Evolutionary conservation across 192 early-diverging fungal species (phyloP), one percentile per base, ranked within the genome.

Genomic region (Bifiguratus adelaidae): DNA sequence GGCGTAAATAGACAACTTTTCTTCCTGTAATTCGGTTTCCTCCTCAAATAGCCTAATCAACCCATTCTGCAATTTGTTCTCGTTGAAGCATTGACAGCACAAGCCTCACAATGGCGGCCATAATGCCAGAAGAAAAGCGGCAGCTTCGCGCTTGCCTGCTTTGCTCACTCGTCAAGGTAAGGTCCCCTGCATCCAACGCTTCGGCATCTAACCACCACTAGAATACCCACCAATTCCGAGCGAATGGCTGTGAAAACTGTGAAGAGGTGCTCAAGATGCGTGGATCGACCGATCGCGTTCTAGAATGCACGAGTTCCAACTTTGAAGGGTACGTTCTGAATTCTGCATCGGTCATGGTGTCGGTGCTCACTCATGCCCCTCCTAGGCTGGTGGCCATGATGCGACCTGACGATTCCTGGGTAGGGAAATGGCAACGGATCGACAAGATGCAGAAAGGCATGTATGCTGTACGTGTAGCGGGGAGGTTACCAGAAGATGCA

Each of bases 171-270:
- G 66, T 91, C 45, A 88, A 84, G 71, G 77, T 76, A 70, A 30
- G 48, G 25, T 27, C 8, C 7, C 16, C 16, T 5, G 18, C 19
- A 35, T 35, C 40, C 15, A 29, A 30, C 34, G 45, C 24, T 22
- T 45, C 35, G 18, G 28, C 30, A 32, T 25, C 35, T 6, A 42
- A 20, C 27, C 34, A 15, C 28, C 7, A 19, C 12, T 24, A 86
- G 70, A 84, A 81, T 58, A 68, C 71, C 44, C 69, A 75, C 6
- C 78, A 74, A 37, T 91, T 91, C 55, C 60, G 77, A 44, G 65
- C 71, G 28, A 45, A 44, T 27, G 88, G 88, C 16, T 91, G 88
- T 56, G 85, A 88, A 19, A 91, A 91, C 50, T 91, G 88, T 58
- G 85, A 91, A 60, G 65, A 71, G 2, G 66, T 81, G n/a, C 53